Conservation (phyloP, 2,329 filamentous ascomycete species). For the Fusarium ambrosium region DNA sequence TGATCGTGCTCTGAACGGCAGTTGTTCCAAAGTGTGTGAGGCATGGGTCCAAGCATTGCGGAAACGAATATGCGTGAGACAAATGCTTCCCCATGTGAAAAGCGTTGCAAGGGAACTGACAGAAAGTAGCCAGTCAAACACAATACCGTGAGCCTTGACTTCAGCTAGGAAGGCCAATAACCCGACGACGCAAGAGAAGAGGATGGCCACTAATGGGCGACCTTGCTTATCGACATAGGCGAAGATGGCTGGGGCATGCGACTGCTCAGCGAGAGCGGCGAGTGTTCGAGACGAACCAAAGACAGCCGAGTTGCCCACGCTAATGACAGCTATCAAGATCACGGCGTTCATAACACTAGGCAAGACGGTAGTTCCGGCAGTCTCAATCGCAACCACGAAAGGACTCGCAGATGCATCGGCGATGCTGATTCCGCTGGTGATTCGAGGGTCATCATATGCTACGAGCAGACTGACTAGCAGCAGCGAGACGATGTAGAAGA, state of each 20-base stretch:
- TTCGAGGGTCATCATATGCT: slow-evolving; percentile 74
- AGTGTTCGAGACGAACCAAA: slow-evolving; percentile 94
- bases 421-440: slow-evolving; percentile 68
- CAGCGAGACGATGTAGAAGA: slow-evolving; percentile 90
- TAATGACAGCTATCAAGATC: slow-evolving; percentile 91
- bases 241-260: slow-evolving; percentile 82
- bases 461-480: slow-evolving; percentile 86
- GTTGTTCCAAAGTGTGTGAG: slow-evolving; percentile 77
- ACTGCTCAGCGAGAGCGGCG: slow-evolving; percentile 88
- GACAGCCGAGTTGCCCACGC: slow-evolving; percentile 90
- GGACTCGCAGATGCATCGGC: slow-evolving; percentile 82
- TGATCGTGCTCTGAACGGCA: slow-evolving; percentile 84
- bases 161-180: slow-evolving; percentile 83
- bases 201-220: slow-evolving; percentile 81
- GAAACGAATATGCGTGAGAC: slow-evolving; percentile 92
- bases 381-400: slow-evolving; percentile 91
- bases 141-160: slow-evolving; percentile 67
- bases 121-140: slow-evolving; percentile 84
- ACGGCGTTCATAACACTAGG: slow-evolving; percentile 93
- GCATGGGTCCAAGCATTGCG: slow-evolving; percentile 78
- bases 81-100: slow-evolving; percentile 88
- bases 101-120: slow-evolving; percentile 79
- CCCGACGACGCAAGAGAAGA: slow-evolving; percentile 75
- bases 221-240: slow-evolving; percentile 86
- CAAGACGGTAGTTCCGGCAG: slow-evolving; percentile 84